Conservation (phyloP, 176 grass and related monocot genomes). For the Oryza coarctata region DNA sequence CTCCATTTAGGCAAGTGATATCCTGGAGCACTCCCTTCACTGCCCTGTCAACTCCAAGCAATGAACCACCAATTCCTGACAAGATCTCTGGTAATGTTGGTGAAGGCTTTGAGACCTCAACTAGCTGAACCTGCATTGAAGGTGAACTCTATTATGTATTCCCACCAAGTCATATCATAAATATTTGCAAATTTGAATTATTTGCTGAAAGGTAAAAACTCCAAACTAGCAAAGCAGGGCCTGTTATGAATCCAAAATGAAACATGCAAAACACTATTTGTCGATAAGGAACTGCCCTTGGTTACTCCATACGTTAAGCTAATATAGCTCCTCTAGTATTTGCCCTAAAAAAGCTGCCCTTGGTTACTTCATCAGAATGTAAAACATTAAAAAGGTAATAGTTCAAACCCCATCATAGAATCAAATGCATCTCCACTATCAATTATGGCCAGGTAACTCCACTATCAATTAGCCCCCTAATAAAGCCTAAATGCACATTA, state of each 20-base stretch:
- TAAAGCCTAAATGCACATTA: not conserved
- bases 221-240: conserved; percentile 8
- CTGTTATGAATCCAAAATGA: not conserved
- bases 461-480: not conserved
- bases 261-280: conserved; percentile 8
- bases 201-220: conserved; percentile 1
- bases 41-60: conserved; percentile 68
- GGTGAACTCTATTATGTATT: conserved; percentile 20
- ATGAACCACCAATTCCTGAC: conserved; percentile 53
- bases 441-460: not conserved
- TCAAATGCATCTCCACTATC: not conserved
- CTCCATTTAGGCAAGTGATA: conserved; percentile 43
- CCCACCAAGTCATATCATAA: conserved; percentile 8
- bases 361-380: conserved; percentile 16
- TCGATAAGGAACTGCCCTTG: not conserved
- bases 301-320: no score
- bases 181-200: conserved; percentile 26
- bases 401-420: conserved; percentile 6
- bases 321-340: no score
- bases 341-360: no score
- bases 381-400: conserved; percentile 4
- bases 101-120: conserved; percentile 78
- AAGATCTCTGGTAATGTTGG: conserved; percentile 57
- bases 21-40: conserved; percentile 70
- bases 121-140: conserved; percentile 74